Evolutionary conservation across 331 rosid genomes (phyloP).

Genomic region (Arachis monticola): DNA sequence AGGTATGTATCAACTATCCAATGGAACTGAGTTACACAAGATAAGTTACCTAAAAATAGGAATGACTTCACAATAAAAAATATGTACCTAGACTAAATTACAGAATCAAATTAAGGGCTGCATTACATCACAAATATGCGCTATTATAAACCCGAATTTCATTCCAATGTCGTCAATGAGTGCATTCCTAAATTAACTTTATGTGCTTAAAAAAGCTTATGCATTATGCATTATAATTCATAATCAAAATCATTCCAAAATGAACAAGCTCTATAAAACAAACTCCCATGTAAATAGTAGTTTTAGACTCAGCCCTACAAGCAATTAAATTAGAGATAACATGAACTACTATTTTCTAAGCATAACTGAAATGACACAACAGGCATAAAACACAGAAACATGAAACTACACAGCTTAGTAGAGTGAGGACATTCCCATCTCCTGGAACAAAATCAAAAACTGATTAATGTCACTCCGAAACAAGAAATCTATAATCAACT

Average conservation of each 20-base stretch:
- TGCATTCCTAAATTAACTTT: background rate
- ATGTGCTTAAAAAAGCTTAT: background rate
- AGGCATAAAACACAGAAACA: no score
- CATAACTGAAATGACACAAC: background rate
- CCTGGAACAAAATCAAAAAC: background rate
- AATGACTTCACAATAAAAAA: background rate
- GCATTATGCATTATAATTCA: no score
- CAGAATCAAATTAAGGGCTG: background rate
- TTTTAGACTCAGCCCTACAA: background rate
- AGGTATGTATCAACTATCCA: background rate
- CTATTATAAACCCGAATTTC: background rate
- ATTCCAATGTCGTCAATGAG: background rate
- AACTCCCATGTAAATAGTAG: background rate
- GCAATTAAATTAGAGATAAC: background rate
- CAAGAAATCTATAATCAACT: background rate
- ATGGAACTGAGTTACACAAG: background rate
- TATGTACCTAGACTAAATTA: background rate
- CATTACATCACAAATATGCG: background rate
- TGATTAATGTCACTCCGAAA: background rate
- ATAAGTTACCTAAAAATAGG: background rate
- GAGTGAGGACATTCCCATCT: background rate
- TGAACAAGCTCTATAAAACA: background rate
- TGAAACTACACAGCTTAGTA: background rate
- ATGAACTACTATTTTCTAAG: background rate
- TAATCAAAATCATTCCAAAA: background rate